Evolutionary conservation across 176 grass and related monocot species (phyloP).

Genomic region (Poa annua): DNA sequence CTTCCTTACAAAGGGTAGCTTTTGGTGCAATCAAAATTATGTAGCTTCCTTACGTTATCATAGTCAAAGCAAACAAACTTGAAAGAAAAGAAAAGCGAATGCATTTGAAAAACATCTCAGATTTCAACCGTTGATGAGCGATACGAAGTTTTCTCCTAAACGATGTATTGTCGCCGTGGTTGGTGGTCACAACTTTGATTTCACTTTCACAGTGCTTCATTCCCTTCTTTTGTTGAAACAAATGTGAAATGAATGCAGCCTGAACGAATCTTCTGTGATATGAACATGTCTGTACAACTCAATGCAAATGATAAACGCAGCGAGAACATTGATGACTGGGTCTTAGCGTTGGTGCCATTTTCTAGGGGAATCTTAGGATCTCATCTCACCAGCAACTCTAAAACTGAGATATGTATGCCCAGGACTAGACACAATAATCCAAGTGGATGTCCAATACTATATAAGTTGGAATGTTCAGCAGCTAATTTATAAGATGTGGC

Average conservation of each 20-base stretch:
- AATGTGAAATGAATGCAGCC: neutral
- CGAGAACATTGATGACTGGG: neutral
- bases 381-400: neutral
- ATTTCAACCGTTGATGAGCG: neutral
- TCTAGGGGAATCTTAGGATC: conserved; percentile 25
- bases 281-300: conserved; percentile 35
- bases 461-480: neutral
- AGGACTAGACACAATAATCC: conserved; percentile 40
- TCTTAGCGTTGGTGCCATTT: neutral
- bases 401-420: conserved; percentile 47
- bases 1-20: neutral
- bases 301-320: neutral
- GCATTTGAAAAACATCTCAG: neutral
- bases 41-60: neutral
- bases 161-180: neutral
- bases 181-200: neutral
- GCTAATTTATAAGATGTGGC: conserved; percentile 16
- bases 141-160: neutral
- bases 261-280: neutral
- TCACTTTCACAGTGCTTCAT: neutral
- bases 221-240: neutral
- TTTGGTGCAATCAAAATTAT: conserved; percentile 8
- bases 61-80: conserved; percentile 34
- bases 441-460: conserved; percentile 20
- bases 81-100: neutral